Evolutionary conservation across 345 rosid species (phyloP), one percentile per base, ranked within the genome.

Genomic region (Gossypium rotundifolium): DNA sequence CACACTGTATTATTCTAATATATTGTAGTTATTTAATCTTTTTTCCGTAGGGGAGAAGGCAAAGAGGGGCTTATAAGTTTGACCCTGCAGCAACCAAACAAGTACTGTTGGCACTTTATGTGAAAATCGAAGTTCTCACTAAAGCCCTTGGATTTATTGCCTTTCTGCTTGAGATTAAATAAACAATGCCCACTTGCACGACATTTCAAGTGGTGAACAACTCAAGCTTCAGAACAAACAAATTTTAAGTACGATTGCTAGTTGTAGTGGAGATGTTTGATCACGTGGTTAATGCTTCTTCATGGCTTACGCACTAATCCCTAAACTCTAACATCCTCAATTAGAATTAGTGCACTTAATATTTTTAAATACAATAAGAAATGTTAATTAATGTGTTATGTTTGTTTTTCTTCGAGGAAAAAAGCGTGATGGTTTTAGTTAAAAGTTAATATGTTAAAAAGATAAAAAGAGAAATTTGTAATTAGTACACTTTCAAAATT

Each of bases 121-220:
- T 40, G 9, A 27, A 4, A 8, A 23, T 55, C 9, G 10, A 69
- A 16, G 9, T 3, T 29, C 25, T 10, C 14, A 51, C 7, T 16
- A 29, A 69, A 49, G 2, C 59, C 25, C 40, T 12, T 13, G 60
- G 44, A 69, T 49, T 16, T 17, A 25, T 51, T 27, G 59, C 55
- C 25, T 58, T 70, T 70, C 9, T 52, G n/a, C 73, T 52, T 70
- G 44, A 45, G 25, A 3, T 7, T 46, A 11, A 70, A n/a, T 52
- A 70, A 70, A 52, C 48, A 70, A 70, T 18, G 61, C 27, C 61
- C 46, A 53, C 61, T 52, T 70, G 73, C 46, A 9, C 11, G 25
- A 60, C 52, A 52, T 49, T 51, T 17, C 8, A 3, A 52, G 73
- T 70, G 73, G 73, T 10, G 4, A 70, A 53, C 73, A 70, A 53